A percentile compares a stretch with the other conserved stretches of the same genome.
phyloP scores from a whole-genome alignment of 768 basidiomycete genomes.

The Tylopilus vinaceipallidus region DNA sequence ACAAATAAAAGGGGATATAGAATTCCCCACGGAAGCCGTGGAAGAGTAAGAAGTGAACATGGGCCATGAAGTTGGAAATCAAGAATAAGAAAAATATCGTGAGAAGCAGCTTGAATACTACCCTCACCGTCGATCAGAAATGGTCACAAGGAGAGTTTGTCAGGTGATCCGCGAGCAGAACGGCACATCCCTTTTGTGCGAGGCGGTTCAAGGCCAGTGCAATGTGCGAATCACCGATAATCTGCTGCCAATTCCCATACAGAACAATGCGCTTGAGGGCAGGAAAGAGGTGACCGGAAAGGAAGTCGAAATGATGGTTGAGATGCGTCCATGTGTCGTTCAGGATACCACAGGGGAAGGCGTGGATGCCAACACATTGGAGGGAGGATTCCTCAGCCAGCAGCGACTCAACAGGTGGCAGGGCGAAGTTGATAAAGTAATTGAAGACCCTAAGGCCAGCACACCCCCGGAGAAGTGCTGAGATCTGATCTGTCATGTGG shows the following conservation, averaged over 20 bases:
- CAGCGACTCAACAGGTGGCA: slow-evolving; percentile 14
- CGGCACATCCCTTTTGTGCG: slow-evolving; percentile 30
- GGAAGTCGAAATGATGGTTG: slow-evolving; percentile 44
- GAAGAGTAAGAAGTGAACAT: not conserved
- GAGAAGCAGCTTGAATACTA: not conserved
- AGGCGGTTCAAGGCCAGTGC: slow-evolving; percentile 31
- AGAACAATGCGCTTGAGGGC: slow-evolving; percentile 44
- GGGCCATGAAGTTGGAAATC: not conserved
- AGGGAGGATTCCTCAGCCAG: slow-evolving; percentile 35
- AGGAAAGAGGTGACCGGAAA: slow-evolving; percentile 43
- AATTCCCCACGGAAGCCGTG: not conserved
- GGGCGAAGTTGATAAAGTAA: slow-evolving; percentile 54
- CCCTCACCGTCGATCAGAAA: slow-evolving; percentile 11
- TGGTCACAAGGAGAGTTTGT: slow-evolving; percentile 19
- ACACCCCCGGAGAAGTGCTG: slow-evolving; percentile 45
- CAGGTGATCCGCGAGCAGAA: slow-evolving; percentile 22
- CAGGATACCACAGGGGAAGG: slow-evolving; percentile 44
- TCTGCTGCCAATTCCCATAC: slow-evolving; percentile 52
- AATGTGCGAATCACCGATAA: slow-evolving; percentile 40
- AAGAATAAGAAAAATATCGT: not conserved
- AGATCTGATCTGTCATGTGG: slow-evolving; percentile 46
- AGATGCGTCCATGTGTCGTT: slow-evolving; percentile 32
- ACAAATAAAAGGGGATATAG: not conserved
- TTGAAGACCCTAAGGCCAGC: slow-evolving; percentile 48
- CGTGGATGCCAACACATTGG: slow-evolving; percentile 49